Base-by-base conservation (phyloP, 163 green algal genomes). In the Scenedesmus sp. region DNA sequence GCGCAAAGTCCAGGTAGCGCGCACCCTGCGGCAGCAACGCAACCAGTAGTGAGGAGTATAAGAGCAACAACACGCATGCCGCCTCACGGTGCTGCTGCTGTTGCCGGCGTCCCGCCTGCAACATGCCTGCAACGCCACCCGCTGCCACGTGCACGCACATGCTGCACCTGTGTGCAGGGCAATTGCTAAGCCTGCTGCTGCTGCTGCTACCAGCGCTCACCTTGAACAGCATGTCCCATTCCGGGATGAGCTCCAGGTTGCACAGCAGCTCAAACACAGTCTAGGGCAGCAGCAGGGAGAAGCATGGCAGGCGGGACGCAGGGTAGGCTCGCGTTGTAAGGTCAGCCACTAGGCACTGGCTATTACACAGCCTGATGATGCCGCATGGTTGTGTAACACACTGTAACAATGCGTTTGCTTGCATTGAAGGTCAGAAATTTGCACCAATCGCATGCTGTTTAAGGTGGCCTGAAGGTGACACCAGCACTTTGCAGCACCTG, bases 151-250 rank as follows among this genome's bases (percentile, higher is more conserved):
- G 66, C 66, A 74, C 26, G 66, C 10, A 76, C 66, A 34, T 76
- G 66, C 66, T 3, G 66, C 10, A 34, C 9, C 66, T 76, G 66
- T 18, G 8, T 76, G 66, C 26, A 34, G 16, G 15, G 15, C 62
- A n/a, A n/a, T n/a, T 70, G 62, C 62, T 70, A 12, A 70, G 18
- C n/a, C n/a, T n/a, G 62, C 62, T 70, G 62, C 8, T 70, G 10
- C 5, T 23, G 62, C 62, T 82, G 73, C 46, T 55, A 2, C 26
- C 15, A 2, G 0, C 4, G 1, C 59, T 64, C 70, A 26, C 76
- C 67, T 91, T 91, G 87, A 86, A 86, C 73, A 91, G 57, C 87
- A 91, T 60, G 59, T 91, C 87, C 87, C 87, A 91, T 57, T 91
- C 74, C 15, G 87, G 87, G 23, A 91, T 86, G 73, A 91, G 74